Percentiles rank a stretch among this genome's conserved stretches.
Evolutionary conservation across 257 asterid genomes (phyloP).

Genomic region (Galeopsis tetrahit): DNA sequence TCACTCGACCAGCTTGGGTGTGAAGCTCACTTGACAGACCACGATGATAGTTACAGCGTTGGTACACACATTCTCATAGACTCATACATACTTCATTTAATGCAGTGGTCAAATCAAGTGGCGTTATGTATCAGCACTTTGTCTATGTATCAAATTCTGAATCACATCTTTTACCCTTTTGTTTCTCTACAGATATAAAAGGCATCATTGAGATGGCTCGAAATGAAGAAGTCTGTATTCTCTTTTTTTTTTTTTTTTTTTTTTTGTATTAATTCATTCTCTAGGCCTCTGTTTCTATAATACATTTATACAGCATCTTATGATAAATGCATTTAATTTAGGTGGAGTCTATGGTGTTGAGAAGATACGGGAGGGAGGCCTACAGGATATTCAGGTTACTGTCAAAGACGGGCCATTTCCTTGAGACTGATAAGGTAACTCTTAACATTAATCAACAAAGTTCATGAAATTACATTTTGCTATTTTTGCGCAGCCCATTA

Average conservation of each 20-base stretch:
- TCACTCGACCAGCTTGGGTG: constrained; percentile 77
- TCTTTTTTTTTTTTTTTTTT: background rate
- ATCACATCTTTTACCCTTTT: constrained; percentile 29
- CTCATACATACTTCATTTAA: constrained; percentile 16
- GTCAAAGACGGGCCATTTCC: constrained; percentile 52
- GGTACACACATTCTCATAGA: constrained; percentile 52
- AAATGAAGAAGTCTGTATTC: constrained; percentile 70
- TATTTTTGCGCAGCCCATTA: too few species aligned
- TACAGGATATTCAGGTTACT: constrained; percentile 83
- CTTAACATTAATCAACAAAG: background rate
- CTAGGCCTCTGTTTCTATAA: constrained; percentile 20
- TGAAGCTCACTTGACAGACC: constrained; percentile 44
- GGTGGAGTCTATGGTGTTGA: constrained; percentile 86
- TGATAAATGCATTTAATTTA: constrained; percentile 40
- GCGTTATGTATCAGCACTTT: background rate
- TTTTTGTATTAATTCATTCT: background rate
- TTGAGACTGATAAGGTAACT: constrained; percentile 78
- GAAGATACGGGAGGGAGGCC: constrained; percentile 85
- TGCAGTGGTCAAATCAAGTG: constrained; percentile 16
- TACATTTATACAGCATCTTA: constrained; percentile 7
- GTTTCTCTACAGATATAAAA: constrained; percentile 67
- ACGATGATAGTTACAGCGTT: constrained; percentile 63
- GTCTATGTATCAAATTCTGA: constrained; percentile 13
- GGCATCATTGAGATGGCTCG: constrained; percentile 70
- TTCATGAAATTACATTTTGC: too few species aligned